phyloP scores from a whole-genome alignment of 2,329 filamentous ascomycete genomes.

The Venturia carpophila region DNA sequence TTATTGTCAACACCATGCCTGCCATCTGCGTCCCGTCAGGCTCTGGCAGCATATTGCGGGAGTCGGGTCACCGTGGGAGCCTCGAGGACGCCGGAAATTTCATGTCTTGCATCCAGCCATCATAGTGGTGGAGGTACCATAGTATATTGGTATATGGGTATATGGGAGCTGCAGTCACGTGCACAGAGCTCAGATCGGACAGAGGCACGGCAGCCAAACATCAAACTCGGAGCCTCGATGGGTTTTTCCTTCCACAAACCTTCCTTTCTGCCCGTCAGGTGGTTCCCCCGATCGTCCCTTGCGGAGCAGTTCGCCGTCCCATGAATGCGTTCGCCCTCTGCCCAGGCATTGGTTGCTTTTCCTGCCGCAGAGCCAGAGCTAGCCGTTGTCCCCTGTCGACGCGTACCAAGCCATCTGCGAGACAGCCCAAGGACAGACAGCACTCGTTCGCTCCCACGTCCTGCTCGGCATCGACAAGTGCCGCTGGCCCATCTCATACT shows the following conservation, averaged over 20 bases:
- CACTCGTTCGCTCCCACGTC: constrained; percentile 5
- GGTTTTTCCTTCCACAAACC: constrained; percentile 8
- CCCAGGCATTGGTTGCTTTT: constrained; percentile 11
- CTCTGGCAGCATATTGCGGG: no score
- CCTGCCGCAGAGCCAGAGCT: constrained; percentile 2
- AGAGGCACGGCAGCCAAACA: neutral
- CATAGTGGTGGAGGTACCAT: neutral
- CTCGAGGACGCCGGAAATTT: neutral
- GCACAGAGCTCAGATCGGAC: neutral
- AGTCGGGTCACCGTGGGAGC: neutral
- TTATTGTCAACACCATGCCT: neutral
- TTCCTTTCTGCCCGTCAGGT: neutral
- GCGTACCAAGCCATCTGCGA: neutral
- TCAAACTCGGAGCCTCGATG: neutral
- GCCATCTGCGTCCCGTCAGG: neutral
- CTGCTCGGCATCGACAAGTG: neutral
- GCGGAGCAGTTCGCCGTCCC: constrained; percentile 8
- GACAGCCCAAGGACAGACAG: neutral
- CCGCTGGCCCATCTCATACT: neutral
- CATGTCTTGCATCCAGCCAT: no score
- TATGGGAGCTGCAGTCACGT: neutral
- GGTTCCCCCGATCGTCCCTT: neutral
- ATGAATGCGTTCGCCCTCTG: neutral
- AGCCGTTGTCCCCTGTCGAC: neutral
- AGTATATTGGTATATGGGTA: neutral